A percentile compares a stretch with the other conserved stretches of the same genome.
These are phyloP conservation scores for Parascedosporium putredinis DNA, from an alignment of 2,329 filamentous ascomycete genomes.

Conservation along the genomic window DNA sequence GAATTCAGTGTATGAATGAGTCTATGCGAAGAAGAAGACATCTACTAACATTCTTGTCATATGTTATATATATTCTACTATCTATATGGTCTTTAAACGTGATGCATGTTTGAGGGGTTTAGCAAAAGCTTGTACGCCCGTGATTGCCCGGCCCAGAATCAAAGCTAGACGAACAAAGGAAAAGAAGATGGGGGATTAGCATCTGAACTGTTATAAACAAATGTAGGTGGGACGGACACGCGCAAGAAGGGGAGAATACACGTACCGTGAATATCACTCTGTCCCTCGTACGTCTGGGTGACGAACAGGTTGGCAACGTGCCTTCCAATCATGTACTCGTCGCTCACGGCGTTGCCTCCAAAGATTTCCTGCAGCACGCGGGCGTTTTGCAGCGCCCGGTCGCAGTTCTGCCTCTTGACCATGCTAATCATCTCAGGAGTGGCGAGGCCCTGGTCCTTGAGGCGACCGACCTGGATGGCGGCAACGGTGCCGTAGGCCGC, in stretches of 20 bases:
- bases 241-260: background rate
- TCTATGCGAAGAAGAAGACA: background rate
- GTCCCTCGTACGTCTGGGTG: slow-evolving; percentile 95
- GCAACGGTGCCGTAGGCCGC: slow-evolving; percentile 86
- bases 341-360: slow-evolving; percentile 94
- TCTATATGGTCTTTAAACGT: too few species aligned
- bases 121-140: slow-evolving; percentile 67
- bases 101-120: background rate
- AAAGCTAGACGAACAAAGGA: slow-evolving; percentile 38
- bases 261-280: slow-evolving; percentile 77
- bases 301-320: slow-evolving; percentile 96
- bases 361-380: slow-evolving; percentile 86
- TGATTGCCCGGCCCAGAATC: slow-evolving; percentile 59
- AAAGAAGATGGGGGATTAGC: background rate
- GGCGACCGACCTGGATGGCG: slow-evolving; percentile 76
- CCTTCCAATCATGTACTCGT: slow-evolving; percentile 90
- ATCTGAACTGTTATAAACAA: too few species aligned
- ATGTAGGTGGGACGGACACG: too few species aligned
- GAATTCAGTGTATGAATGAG: too few species aligned
- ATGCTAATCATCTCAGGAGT: slow-evolving; percentile 93
- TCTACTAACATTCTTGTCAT: background rate
- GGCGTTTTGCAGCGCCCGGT: slow-evolving; percentile 71
- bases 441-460: slow-evolving; percentile 83
- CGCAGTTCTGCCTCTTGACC: slow-evolving; percentile 97
- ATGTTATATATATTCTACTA: too few species aligned